A percentile compares a stretch with the other conserved stretches of the same genome.
Conservation (phyloP, 2,329 filamentous ascomycete species). For the Talaromyces funiculosus region DNA sequence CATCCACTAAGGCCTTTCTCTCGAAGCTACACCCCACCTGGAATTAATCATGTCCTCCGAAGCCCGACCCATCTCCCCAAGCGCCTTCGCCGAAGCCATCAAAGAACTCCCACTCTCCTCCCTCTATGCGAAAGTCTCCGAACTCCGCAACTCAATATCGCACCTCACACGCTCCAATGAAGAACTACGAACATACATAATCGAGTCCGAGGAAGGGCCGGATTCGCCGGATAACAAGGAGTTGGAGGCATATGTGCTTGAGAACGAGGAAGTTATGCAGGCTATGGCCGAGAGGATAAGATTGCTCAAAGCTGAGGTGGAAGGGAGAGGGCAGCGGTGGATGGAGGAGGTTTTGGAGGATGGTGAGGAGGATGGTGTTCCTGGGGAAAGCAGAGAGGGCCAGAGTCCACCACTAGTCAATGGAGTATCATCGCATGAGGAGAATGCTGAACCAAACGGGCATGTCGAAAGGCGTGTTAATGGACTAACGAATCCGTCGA, state of each 20-base stretch:
- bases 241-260: conserved; percentile 40
- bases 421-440: conserved; percentile 1
- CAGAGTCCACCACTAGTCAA: neutral
- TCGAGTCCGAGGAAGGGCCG: conserved; percentile 30
- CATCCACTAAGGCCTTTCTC: too few species aligned
- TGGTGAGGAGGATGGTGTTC: conserved; percentile 4
- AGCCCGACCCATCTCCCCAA: conserved; percentile 45
- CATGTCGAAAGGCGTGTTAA: conserved; percentile 2
- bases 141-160: conserved; percentile 55
- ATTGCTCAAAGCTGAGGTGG: conserved; percentile 48
- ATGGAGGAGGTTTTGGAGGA: conserved; percentile 25
- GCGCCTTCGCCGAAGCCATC: conserved; percentile 52
- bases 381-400: neutral
- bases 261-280: conserved; percentile 54
- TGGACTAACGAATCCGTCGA: conserved; percentile 3
- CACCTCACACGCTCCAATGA: conserved; percentile 55
- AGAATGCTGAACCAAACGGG: neutral
- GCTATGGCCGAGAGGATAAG: conserved; percentile 52
- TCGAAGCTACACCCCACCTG: neutral
- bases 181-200: conserved; percentile 49
- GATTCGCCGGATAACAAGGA: conserved; percentile 43
- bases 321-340: conserved; percentile 53
- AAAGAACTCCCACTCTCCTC: conserved; percentile 52
- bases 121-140: conserved; percentile 56
- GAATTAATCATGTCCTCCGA: conserved; percentile 43